These are phyloP conservation scores for Mucor racemosus DNA, from an alignment of 371 early-diverging fungal genomes.

Conservation along the genomic window DNA sequence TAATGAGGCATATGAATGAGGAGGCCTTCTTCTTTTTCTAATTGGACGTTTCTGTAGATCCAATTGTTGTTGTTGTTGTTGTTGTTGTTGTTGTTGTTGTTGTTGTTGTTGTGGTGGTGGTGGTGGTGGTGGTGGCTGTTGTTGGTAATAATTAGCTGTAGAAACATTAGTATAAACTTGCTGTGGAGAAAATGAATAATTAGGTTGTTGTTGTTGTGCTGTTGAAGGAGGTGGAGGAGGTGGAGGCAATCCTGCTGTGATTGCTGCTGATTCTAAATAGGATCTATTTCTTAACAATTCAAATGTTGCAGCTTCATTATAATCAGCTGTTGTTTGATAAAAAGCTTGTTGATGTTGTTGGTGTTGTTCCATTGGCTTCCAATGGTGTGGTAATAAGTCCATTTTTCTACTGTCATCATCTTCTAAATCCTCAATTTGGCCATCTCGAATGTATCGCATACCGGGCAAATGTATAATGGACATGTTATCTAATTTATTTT, in stretches of 20 bases:
- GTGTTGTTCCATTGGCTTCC: constrained; percentile 19
- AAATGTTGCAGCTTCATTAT: constrained; percentile 9
- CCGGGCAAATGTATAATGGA: constrained; percentile 29
- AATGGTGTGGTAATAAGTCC: constrained; percentile 15
- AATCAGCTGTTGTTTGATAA: constrained; percentile 24
- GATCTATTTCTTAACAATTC: constrained; percentile 27
- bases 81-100: constrained; percentile 19
- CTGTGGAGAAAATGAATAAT: constrained; percentile 22
- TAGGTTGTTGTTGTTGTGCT: constrained; percentile 17
- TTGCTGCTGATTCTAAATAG: constrained; percentile 10
- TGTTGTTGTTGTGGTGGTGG: not conserved
- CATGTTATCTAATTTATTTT: constrained; percentile 3
- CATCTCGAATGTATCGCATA: constrained; percentile 27
- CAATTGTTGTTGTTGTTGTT: constrained; percentile 24
- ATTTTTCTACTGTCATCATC: constrained; percentile 9
- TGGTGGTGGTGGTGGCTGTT: not conserved
- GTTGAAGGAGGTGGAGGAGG: constrained; percentile 1
- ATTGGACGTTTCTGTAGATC: constrained; percentile 28
- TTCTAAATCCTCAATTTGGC: constrained; percentile 22
- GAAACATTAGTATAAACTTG: constrained; percentile 13
- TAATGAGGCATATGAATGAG: constrained; percentile 74
- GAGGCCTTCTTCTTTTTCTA: constrained; percentile 63
- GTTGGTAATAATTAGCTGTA: constrained; percentile 2
- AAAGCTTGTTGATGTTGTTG: not conserved
- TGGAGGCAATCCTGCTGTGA: constrained; percentile 22